Base-by-base conservation (phyloP, 164 flowering plant species). In the Magnolia sinica region DNA sequence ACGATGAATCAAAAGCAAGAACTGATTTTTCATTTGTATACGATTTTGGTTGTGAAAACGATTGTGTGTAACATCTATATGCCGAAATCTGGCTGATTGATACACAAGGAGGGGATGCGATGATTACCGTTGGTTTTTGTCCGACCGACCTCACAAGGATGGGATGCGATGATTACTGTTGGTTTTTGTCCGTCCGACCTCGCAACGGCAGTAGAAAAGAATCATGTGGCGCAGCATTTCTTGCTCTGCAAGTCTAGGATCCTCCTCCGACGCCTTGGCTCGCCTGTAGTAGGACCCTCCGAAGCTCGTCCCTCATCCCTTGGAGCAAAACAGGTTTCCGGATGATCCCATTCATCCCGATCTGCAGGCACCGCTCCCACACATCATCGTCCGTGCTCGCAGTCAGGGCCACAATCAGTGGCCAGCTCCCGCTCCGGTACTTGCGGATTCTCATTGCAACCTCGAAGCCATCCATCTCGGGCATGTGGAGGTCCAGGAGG, bases 401-500 rank as follows among this genome's bases (percentile, higher is more conserved):
- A 1, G 97, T 88, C 58, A 90, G 68, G 27, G 89, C 98, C 20
- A 95, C 75, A 61, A 95, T 88, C 83, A 90, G 66, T 0, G 97
- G 98, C 91, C 92, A 90, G 73, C 75, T 79, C 11, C 87, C 89
- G 72, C 93, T 91, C 0, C 86, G 50, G 74, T 84, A 88, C 77
- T 92, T 91, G 70, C 91, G 79, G 50, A 96, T 90, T 70, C 88
- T 87, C 73, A 65, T 74, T n/a, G 93, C 91, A 58, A 91, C 92
- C 76, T 92, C 98, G 79, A 86, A 94, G 0, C 98, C 99, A 77
- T 96, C 97, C 77, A 91, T 75, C 74, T 91, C 98, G 0, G 91
- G 87, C 93, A 92, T 83, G 55, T 94, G 91, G 73, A 96, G 89
- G 79, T 96, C 97, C 79, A 96, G 70, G 50, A 96, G 74, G 55